Base-by-base conservation (phyloP, 352 stramenopile genomes). In the Phytophthora europaea region DNA sequence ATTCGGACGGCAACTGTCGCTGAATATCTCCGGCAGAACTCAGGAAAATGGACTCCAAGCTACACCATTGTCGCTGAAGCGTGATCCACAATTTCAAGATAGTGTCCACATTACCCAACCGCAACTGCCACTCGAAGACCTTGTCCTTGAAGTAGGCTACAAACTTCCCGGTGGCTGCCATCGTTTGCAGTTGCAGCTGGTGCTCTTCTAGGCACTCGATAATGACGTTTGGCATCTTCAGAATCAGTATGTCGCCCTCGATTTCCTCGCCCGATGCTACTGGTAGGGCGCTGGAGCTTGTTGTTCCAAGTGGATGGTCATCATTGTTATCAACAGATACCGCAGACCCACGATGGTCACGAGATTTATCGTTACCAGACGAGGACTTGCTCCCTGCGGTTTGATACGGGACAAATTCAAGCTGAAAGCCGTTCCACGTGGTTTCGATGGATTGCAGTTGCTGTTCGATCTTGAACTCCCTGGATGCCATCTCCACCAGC, bases 401-500 rank as follows among this genome's bases (percentile, higher is more conserved):
- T 76, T 98, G 97, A 76, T 98, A 98, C 13, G 91, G 74, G 28
- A 97, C 84, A 72, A 98, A 98, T 54, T 98, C 91, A 26, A 99
- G 93, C 59, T 93, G 84, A 55, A 98, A 95, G n/a, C 84, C 78
- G 53, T 80, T 85, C 97, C 96, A 99, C 4, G 91, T 83, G 4
- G 69, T 85, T 76, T 98, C 94, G 58, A 99, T 99, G 16, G 97
- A 82, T 3, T 79, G 83, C n/a, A 99, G 79, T 56, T 99, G 97
- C 67, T 98, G 97, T 69, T 99, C 97, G 65, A 99, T 99, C 79
- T 99, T 99, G 62, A 98, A 97, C 61, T 99, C 97, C n/a, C 98
- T 97, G 16, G 85, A 93, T 56, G 96, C 97, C 64, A 98, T 97
- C 75, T 99, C 96, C 2, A 99, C 93, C 22, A 99, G 85, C 54